These are phyloP conservation scores for Cardamine occulta DNA, from an alignment of 345 rosid genomes.

Conservation along the genomic window DNA sequence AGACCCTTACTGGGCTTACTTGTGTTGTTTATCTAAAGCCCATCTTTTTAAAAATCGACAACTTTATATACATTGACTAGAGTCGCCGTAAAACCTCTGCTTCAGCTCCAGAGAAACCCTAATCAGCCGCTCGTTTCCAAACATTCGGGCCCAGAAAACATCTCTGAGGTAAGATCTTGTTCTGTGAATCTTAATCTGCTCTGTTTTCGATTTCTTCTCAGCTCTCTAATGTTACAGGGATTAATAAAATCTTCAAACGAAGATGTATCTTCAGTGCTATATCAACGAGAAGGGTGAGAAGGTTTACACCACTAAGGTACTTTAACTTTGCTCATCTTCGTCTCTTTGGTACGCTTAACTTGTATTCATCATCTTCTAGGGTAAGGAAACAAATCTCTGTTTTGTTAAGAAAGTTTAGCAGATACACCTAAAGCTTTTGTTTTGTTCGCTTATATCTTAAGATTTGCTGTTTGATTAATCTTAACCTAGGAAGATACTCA, in stretches of 20 bases:
- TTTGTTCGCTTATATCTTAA: slow-evolving; percentile 6
- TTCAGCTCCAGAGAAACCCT: slow-evolving; percentile 29
- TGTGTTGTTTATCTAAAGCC: slow-evolving; percentile 25
- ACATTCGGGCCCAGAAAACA: not conserved
- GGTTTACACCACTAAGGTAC: slow-evolving; percentile 83
- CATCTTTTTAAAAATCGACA: not conserved
- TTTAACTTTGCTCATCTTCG: not conserved
- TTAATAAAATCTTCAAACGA: not conserved
- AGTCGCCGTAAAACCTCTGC: slow-evolving; percentile 12
- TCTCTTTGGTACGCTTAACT: not conserved
- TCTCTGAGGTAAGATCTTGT: slow-evolving; percentile 29
- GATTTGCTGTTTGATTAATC: too few relatives aligned
- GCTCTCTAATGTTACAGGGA: slow-evolving; percentile 4
- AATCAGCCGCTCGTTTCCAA: slow-evolving; percentile 19
- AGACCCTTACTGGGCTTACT: not conserved
- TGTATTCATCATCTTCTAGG: not conserved
- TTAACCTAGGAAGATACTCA: not conserved
- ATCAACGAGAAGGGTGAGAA: slow-evolving; percentile 81
- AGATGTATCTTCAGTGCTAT: slow-evolving; percentile 80
- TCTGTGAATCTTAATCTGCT: not conserved
- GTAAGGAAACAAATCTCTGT: not conserved
- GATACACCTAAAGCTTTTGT: not conserved
- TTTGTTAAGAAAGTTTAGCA: not conserved
- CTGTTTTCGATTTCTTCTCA: not conserved
- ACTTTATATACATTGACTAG: slow-evolving; percentile 15